Conservation (phyloP, 2,329 filamentous ascomycete species). For the Huntiella moniliformis region DNA sequence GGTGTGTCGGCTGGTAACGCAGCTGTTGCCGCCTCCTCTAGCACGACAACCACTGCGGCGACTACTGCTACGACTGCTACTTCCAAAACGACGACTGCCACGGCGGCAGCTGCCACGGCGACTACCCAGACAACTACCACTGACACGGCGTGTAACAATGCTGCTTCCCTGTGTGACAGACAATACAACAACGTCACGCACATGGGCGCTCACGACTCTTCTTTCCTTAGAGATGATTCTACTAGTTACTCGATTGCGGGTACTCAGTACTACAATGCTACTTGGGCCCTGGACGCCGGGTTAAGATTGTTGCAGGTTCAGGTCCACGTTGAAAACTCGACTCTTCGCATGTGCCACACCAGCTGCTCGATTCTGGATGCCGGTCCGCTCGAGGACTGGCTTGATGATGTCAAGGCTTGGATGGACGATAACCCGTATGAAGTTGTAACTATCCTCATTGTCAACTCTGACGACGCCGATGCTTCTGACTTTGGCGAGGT, state of each 20-base stretch:
- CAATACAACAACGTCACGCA: constrained; percentile 61
- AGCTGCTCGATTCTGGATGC: constrained; percentile 49
- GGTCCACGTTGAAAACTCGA: constrained; percentile 27
- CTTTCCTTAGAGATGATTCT: constrained; percentile 47
- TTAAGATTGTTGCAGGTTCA: constrained; percentile 54
- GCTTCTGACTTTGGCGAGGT: constrained; percentile 34
- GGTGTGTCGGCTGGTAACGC: too few species aligned
- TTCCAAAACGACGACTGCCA: constrained; percentile 6
- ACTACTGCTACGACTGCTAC: constrained; percentile 11
- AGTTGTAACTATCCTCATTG: constrained; percentile 55
- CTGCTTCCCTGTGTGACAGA: constrained; percentile 49
- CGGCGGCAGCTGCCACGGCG: neutral
- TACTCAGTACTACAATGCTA: constrained; percentile 59
- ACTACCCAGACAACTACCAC: constrained; percentile 14
- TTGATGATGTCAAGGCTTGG: constrained; percentile 46
- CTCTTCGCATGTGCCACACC: constrained; percentile 52
- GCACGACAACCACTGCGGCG: neutral
- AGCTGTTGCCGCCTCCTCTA: neutral
- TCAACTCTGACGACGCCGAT: constrained; percentile 45
- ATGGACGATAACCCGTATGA: constrained; percentile 52
- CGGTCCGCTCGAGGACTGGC: constrained; percentile 45
- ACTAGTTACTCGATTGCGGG: constrained; percentile 45
- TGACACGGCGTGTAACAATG: constrained; percentile 55
- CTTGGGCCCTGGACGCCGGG: constrained; percentile 49
- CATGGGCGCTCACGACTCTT: constrained; percentile 56